Base-by-base conservation (phyloP, 83 land plant genomes). In the Picea mariana region DNA sequence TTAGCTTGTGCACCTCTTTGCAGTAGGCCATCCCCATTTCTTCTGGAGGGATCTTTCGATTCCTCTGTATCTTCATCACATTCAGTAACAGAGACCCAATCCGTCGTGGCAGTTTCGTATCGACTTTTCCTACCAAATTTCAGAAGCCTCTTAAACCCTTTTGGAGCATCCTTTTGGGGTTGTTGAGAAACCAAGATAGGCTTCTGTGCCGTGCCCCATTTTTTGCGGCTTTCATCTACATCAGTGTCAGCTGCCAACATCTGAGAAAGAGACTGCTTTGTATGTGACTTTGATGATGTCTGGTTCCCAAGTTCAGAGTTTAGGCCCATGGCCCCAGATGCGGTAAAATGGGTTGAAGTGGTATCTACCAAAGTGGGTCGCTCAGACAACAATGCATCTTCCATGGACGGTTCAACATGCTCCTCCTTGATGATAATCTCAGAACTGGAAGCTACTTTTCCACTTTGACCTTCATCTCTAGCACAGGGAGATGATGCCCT, bases 121-220 rank as follows among this genome's bases (percentile, higher is more conserved):
- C 89, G 81, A 62, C 79, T 86, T 85, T 94, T 94, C 84, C 95
- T 86, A 65, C 95, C 95, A 88, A 94, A 94, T 72, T 94, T 92
- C 16, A 94, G 81, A 49, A 94, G 78, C 83, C 97, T 78, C 82
- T 94, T 94, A 34, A 94, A 93, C 21, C 97, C 97, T 83, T 89
- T 94, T 6, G 93, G 81, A 73, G 85, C 83, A 82, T 94, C 95
- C 69, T 86, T 94, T 40, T 87, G 92, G 17, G 89, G 79, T 21
- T 86, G 86, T 5, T 85, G 84, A 21, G 85, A 68, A 52, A 77
- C 87, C 65, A 87, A 44, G 63, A 86, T n/a, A 63, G 92, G 89
- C 59, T 85, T 94, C 60, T 90, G 91, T 42, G 91, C 86, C 77
- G 62, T 86, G 27, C 95, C 97, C 97, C 95, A 93, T 75, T 89